Evolutionary conservation across 2,329 filamentous ascomycete species (phyloP).

Genomic region (Ophiostoma sp.): DNA sequence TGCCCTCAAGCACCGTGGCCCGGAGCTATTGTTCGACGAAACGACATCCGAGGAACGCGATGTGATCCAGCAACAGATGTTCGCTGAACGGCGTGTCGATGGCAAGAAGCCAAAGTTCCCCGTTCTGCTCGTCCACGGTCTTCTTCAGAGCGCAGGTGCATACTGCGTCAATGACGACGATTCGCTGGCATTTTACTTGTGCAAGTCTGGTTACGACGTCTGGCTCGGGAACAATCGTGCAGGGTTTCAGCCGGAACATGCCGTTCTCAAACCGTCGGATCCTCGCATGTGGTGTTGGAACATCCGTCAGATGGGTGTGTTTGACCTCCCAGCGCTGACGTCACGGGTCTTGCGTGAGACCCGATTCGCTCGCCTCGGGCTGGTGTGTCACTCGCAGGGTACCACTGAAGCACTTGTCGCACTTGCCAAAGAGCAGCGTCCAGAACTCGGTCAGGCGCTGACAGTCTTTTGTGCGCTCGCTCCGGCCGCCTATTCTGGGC

Average conservation of each 20-base stretch:
- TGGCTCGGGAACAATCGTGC: conserved; percentile 95
- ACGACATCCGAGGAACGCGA: conserved; percentile 26
- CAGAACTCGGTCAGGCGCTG: conserved; percentile 73
- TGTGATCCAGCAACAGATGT: conserved; percentile 20
- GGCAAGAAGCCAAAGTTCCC: conserved; percentile 59
- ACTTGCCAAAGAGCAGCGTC: conserved; percentile 81
- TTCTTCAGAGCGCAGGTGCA: conserved; percentile 80
- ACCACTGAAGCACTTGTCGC: conserved; percentile 85
- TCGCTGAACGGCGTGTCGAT: background rate
- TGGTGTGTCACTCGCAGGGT: conserved; percentile 85
- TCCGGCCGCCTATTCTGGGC: conserved; percentile 83
- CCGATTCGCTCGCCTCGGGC: conserved; percentile 72
- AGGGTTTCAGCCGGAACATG: conserved; percentile 74
- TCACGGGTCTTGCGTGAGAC: conserved; percentile 77
- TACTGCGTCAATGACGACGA: conserved; percentile 89
- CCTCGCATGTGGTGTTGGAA: conserved; percentile 98
- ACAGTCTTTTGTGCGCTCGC: conserved; percentile 88
- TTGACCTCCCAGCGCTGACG: conserved; percentile 77
- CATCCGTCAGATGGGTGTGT: conserved; percentile 85
- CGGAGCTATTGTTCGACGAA: conserved; percentile 55
- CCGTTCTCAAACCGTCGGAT: conserved; percentile 62
- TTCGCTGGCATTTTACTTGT: conserved; percentile 84
- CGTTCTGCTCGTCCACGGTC: conserved; percentile 78
- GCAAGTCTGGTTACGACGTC: conserved; percentile 87
- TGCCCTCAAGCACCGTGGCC: conserved; percentile 50